phyloP scores from a whole-genome alignment of 2,329 filamentous ascomycete genomes.

The Ascochyta lentis region DNA sequence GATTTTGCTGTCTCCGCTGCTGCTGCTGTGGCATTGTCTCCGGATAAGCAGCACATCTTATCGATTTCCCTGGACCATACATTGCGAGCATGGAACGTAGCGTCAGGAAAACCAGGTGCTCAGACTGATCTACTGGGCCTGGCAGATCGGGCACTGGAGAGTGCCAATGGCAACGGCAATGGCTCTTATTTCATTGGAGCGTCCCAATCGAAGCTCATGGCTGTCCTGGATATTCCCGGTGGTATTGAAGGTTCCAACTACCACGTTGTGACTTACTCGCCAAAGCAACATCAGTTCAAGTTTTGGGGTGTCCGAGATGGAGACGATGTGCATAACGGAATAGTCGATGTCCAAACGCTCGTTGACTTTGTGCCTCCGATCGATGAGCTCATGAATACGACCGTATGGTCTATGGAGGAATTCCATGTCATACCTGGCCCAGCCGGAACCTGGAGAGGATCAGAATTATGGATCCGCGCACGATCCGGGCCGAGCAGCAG shows the following conservation, averaged over 20 bases:
- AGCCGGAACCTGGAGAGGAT: conserved; percentile 46
- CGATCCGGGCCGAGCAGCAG: conserved; percentile 65
- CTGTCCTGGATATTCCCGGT: conserved; percentile 67
- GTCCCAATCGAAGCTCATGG: conserved; percentile 76
- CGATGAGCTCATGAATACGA: conserved; percentile 58
- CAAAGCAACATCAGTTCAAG: conserved; percentile 90
- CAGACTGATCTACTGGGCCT: conserved; percentile 80
- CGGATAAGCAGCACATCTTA: conserved; percentile 65
- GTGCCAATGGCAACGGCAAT: conserved; percentile 55
- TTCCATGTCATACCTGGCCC: conserved; percentile 52
- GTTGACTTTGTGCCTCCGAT: conserved; percentile 68
- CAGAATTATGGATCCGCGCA: conserved; percentile 57
- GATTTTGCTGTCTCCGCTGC: conserved; percentile 68
- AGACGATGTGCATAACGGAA: conserved; percentile 62
- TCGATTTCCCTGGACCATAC: conserved; percentile 89
- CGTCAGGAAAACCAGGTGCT: conserved; percentile 77
- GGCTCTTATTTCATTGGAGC: conserved; percentile 77
- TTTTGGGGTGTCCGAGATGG: conserved; percentile 81
- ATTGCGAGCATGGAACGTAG: conserved; percentile 86
- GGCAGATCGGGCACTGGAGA: conserved; percentile 63
- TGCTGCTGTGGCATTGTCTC: conserved; percentile 62
- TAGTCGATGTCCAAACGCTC: conserved; percentile 75
- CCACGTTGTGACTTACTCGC: conserved; percentile 82
- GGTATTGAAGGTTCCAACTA: conserved; percentile 59
- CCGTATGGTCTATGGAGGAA: conserved; percentile 59